Conservation (phyloP, 202 grass and related monocot species). For the Carex arenaria region DNA sequence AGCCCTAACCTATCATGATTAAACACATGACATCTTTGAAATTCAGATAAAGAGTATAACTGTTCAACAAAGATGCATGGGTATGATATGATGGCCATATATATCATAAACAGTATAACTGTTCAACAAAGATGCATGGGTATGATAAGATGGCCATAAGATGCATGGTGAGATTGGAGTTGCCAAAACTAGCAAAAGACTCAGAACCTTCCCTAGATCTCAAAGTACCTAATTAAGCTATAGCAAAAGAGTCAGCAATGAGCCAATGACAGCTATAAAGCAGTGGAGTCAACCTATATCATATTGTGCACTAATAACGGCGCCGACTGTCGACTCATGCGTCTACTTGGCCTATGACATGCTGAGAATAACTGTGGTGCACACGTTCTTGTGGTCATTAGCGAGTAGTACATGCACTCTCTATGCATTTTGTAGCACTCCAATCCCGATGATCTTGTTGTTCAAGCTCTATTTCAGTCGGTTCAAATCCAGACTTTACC, state of each 20-base stretch:
- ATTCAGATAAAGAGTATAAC: constrained; percentile 18
- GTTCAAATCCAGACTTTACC: background rate
- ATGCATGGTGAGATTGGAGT: background rate
- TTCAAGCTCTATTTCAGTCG: background rate
- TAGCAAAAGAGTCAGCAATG: background rate
- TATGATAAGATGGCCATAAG: background rate
- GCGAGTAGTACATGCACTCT: constrained; percentile 5
- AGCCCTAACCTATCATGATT: background rate
- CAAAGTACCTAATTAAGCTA: constrained; percentile 5
- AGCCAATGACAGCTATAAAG: background rate
- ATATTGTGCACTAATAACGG: background rate
- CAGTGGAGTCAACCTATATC: background rate
- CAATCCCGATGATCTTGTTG: constrained; percentile 8
- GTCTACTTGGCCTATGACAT: background rate
- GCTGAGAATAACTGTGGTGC: constrained; percentile 10
- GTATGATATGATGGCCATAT: background rate
- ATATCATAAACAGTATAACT: constrained; percentile 20
- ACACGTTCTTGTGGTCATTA: background rate
- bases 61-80: constrained; percentile 27
- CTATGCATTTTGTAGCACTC: background rate
- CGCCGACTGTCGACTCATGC: constrained; percentile 20
- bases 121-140: constrained; percentile 26
- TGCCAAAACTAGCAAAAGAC: background rate
- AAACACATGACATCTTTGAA: background rate
- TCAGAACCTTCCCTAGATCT: constrained; percentile 7